Evolutionary conservation across 371 early-diverging fungal species (phyloP), one percentile per base, ranked within the genome.

Genomic region (Neoconidiobolus thromboides): DNA sequence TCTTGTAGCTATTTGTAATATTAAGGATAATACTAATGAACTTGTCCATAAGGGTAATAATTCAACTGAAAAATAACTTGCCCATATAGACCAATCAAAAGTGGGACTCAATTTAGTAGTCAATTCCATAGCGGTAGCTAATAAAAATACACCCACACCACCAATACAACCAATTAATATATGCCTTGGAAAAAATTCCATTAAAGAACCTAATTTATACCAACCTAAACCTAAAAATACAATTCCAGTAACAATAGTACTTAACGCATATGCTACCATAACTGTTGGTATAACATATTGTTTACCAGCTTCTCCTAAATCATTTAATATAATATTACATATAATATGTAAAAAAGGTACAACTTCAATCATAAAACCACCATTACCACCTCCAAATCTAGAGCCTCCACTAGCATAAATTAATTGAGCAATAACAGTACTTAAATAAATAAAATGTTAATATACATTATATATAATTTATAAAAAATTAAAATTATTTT

Each of bases 101-200:
- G 73, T 67, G 36, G 69, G 69, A 12, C 73, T 76, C 47, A 87
- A 63, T 54, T 79, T 75, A 1, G 87, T 81, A 0, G 92, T 83
- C 4, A 94, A 85, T 69, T 95, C 95, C 41, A 96, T 70, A 41
- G 84, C 97, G 0, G 97, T 96, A 55, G 83, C 77, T 12, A 95
- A 63, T 64, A 96, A 68, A 70, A 96, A 96, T 77, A 89, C 87
- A 40, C 96, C 95, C 2, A 92, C 90, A 43, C 93, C 93, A 52
- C 87, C 96, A 57, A 96, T 96, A 63, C 90, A 91, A 10, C 94
- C 96, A 10, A 96, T 89, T 3, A 96, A 74, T 51, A 96, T 91
- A 61, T 93, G 94, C 2, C 96, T 76, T 3, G 96, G 96, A 67
- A 96, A 96, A 71, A 93, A 95, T 43, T 82, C 87, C 15, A 90